These are phyloP conservation scores for Dillenia suffruticosa DNA, from an alignment of 164 flowering plant genomes.

Conservation along the genomic window DNA sequence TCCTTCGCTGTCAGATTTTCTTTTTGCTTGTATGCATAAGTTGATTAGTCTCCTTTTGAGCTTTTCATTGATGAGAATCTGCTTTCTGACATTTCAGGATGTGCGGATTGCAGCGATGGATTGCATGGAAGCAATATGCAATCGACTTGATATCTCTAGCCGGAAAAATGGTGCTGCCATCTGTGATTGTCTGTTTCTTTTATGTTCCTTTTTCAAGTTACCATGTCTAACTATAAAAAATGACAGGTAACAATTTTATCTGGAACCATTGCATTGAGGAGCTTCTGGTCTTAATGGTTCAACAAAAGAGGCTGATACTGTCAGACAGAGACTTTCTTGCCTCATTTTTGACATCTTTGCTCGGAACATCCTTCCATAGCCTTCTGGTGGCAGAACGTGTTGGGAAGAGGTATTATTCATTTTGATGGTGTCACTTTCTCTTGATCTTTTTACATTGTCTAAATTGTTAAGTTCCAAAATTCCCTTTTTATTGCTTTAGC, in stretches of 20 bases:
- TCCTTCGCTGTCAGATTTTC: not conserved
- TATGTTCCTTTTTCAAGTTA: not conserved
- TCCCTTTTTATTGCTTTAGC: too few relatives aligned
- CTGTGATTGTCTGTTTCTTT: not conserved
- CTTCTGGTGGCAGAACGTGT: constrained; percentile 51
- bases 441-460: too few relatives aligned
- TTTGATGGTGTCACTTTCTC: too few relatives aligned
- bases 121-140: constrained; percentile 57
- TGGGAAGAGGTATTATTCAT: constrained; percentile 45
- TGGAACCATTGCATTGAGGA: constrained; percentile 47
- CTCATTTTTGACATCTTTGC: constrained; percentile 53
- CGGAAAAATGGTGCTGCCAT: constrained; percentile 46
- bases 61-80: not conserved
- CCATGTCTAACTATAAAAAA: constrained; percentile 6
- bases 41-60: not conserved
- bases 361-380: constrained; percentile 38
- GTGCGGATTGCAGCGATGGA: constrained; percentile 59
- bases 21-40: not conserved
- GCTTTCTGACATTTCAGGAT: constrained; percentile 35
- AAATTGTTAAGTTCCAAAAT: too few relatives aligned
- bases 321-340: constrained; percentile 62
- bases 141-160: constrained; percentile 24
- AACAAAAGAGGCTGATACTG: constrained; percentile 66
- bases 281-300: constrained; percentile 49
- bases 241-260: constrained; percentile 35